These are phyloP conservation scores for Podospora appendiculata DNA, from an alignment of 495 filamentous ascomycete species.

Conservation along the genomic window DNA sequence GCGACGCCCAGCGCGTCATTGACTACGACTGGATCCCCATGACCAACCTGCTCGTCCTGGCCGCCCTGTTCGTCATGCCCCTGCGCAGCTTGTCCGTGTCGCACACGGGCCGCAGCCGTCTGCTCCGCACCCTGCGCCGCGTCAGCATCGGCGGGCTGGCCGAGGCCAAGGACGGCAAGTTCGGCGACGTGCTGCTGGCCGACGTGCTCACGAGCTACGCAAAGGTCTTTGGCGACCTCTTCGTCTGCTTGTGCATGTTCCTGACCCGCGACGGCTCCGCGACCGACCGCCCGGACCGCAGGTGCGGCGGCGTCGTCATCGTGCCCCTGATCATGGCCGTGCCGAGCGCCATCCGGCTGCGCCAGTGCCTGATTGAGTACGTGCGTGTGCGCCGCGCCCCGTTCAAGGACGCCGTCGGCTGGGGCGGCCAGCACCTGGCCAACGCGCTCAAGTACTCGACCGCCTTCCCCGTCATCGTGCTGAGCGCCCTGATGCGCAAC, in stretches of 20 bases:
- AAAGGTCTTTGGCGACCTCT: conserved; percentile 84
- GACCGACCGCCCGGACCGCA: conserved; percentile 71
- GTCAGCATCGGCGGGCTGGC: conserved; percentile 75
- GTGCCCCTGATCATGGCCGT: conserved; percentile 75
- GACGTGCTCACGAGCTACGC: conserved; percentile 93
- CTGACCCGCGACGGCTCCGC: conserved; percentile 56
- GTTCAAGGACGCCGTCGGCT: conserved; percentile 40
- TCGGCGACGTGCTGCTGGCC: conserved; percentile 89
- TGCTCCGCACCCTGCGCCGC: conserved; percentile 63
- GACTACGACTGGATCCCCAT: conserved; percentile 76
- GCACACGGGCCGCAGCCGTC: conserved; percentile 63
- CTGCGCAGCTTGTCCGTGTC: conserved; percentile 54
- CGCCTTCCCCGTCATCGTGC: conserved; percentile 84
- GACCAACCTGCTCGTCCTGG: conserved; percentile 62
- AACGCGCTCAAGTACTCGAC: conserved; percentile 90
- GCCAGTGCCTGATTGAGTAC: conserved; percentile 90
- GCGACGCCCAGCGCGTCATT: conserved; percentile 56
- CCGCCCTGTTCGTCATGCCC: conserved; percentile 63
- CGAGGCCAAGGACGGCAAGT: conserved; percentile 73
- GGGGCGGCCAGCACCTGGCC: conserved; percentile 76
- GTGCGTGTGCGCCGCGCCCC: conserved; percentile 54
- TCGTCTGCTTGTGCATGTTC: conserved; percentile 85
- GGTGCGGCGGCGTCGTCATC: conserved; percentile 64
- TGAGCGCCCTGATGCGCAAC: conserved; percentile 66
- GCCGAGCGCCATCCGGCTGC: conserved; percentile 76